Conservation (phyloP, 768 basidiomycete species). For the Suillus discolor region DNA sequence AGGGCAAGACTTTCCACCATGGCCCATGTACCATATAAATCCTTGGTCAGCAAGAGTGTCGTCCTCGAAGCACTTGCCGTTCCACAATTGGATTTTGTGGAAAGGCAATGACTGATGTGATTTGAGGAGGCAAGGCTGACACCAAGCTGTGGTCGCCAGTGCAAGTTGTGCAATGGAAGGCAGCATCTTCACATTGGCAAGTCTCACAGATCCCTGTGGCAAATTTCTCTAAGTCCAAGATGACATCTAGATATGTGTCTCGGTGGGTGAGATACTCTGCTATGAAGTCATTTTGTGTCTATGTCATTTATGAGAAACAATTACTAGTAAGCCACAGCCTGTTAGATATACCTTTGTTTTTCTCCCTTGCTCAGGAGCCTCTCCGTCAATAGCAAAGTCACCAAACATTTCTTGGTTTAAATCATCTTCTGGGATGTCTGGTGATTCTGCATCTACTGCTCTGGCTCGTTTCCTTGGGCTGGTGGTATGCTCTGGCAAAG, state of each 20-base stretch:
- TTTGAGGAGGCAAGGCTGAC: neutral
- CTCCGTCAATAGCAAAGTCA: neutral
- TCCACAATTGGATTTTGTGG: slow-evolving; percentile 24
- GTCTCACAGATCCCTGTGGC: neutral
- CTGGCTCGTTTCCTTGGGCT: neutral
- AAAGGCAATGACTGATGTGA: slow-evolving; percentile 6
- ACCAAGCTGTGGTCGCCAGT: slow-evolving; percentile 9
- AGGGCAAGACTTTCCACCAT: slow-evolving; percentile 22
- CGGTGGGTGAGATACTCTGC: slow-evolving; percentile 4
- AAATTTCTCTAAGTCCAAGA: slow-evolving; percentile 2
- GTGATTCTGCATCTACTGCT: neutral
- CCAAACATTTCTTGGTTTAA: neutral
- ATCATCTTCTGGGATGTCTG: neutral
- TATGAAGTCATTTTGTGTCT: slow-evolving; percentile 12
- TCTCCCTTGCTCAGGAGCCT: neutral
- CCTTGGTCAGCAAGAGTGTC: slow-evolving; percentile 22
- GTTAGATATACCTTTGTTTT: neutral
- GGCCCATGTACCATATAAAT: slow-evolving; percentile 20
- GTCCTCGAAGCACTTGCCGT: slow-evolving; percentile 12
- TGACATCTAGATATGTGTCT: neutral
- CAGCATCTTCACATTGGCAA: neutral
- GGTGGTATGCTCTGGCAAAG: neutral
- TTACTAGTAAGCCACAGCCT: neutral
- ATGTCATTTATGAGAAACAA: neutral
- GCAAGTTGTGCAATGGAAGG: slow-evolving; percentile 3